phyloP scores from a whole-genome alignment of 1,139 yeast genomes.

The Yamadazyma sp. region DNA sequence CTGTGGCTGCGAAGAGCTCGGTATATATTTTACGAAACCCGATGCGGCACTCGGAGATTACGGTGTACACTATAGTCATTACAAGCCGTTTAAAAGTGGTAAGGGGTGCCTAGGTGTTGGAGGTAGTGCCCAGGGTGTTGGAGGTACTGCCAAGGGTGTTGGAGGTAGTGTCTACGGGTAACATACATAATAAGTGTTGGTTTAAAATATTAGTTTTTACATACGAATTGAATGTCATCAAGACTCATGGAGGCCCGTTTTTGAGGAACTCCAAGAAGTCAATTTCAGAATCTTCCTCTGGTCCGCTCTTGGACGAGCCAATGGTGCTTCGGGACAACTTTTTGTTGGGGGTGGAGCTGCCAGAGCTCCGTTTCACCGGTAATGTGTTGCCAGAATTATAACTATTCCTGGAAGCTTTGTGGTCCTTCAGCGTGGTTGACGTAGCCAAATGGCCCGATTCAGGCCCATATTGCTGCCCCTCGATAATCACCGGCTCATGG shows the following conservation, averaged over 20 bases:
- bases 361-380: constrained; percentile 13
- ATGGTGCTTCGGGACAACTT: constrained; percentile 14
- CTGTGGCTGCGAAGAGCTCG: background rate
- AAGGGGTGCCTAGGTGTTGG: too few species aligned
- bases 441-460: constrained; percentile 9
- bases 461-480: constrained; percentile 13
- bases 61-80: too few species aligned
- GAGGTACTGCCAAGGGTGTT: too few species aligned
- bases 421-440: constrained; percentile 3
- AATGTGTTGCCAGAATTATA: constrained; percentile 14
- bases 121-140: too few species aligned
- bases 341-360: constrained; percentile 15
- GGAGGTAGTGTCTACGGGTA: too few species aligned
- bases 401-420: constrained; percentile 11
- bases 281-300: constrained; percentile 26
- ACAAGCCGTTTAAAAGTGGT: too few species aligned
- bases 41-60: too few species aligned
- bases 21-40: too few species aligned
- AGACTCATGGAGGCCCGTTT: constrained; percentile 32
- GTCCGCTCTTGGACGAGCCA: constrained; percentile 6
- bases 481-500: constrained; percentile 18
- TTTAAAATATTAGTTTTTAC: too few species aligned
- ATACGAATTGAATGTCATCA: background rate
- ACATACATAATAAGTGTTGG: too few species aligned
- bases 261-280: constrained; percentile 51